These are phyloP conservation scores for Microdochium paspali DNA, from an alignment of 2,329 filamentous ascomycete species.

Conservation along the genomic window DNA sequence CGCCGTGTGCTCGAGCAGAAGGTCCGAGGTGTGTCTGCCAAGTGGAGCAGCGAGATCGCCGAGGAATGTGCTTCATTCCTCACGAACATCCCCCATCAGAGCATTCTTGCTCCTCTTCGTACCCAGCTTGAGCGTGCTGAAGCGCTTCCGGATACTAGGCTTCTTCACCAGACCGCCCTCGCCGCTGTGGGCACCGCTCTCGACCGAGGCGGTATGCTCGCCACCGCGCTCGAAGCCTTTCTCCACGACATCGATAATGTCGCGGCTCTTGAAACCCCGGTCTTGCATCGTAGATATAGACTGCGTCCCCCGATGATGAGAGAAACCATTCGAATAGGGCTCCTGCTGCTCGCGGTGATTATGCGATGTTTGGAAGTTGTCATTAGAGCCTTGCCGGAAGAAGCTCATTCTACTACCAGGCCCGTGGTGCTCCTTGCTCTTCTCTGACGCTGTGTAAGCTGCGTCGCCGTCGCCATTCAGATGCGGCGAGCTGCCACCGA, in stretches of 20 bases:
- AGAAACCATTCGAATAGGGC: not conserved
- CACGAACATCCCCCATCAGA: slow-evolving; percentile 44
- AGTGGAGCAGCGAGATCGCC: not conserved
- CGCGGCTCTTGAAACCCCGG: slow-evolving; percentile 17
- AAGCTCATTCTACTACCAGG: slow-evolving; percentile 31
- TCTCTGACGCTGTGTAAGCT: slow-evolving; percentile 18
- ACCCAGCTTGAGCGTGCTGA: slow-evolving; percentile 69
- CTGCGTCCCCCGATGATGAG: not conserved
- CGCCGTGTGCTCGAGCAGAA: too few relatives aligned
- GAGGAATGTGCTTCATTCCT: slow-evolving; percentile 29
- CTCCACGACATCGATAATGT: slow-evolving; percentile 16
- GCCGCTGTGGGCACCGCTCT: slow-evolving; percentile 8
- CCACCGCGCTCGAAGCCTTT: slow-evolving; percentile 12
- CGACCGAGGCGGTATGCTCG: slow-evolving; percentile 2
- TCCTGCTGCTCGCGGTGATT: slow-evolving; percentile 11
- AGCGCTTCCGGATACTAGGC: slow-evolving; percentile 64
- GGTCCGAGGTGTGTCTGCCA: too few relatives aligned
- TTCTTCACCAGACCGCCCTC: slow-evolving; percentile 35
- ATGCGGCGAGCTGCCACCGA: slow-evolving; percentile 9
- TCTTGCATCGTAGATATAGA: slow-evolving; percentile 8
- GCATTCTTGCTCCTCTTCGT: slow-evolving; percentile 54
- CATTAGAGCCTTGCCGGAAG: slow-evolving; percentile 30
- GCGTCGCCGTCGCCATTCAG: slow-evolving; percentile 19
- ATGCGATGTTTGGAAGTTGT: slow-evolving; percentile 8
- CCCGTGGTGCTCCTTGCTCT: slow-evolving; percentile 24